Base-by-base conservation (phyloP, 768 basidiomycete genomes). In the Auricularia sp. region DNA sequence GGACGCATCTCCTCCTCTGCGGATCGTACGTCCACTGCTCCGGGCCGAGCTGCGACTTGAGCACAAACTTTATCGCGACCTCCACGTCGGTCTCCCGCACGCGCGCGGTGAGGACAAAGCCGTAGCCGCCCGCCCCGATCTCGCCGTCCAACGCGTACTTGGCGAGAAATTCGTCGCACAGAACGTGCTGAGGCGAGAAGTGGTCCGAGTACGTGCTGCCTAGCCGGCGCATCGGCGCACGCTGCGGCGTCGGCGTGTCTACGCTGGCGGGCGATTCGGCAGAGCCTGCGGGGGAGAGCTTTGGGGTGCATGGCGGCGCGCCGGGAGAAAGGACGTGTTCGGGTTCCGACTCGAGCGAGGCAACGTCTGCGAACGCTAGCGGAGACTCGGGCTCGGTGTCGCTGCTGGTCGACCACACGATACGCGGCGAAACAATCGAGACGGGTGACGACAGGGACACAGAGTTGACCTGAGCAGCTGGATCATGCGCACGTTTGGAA, bases 61-160 rank as follows among this genome's bases (percentile, higher is more conserved):
- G 84, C 71, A 98, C 93, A 74, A 98, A 97, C 76, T 98, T 98
- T 74, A 97, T 90, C 0, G 94, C 94, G 62, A 94, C 93, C 72
- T 93, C 90, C 64, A 78, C 74, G 0, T 80, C 79, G 58, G 82
- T 79, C 36, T 67, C 69, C 14, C 83, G 84, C 71, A 91, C 84
- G 42, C 79, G 76, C 10, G 92, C 93, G 2, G 89, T 88, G 83
- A 96, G 90, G 34, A 98, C 95, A 72, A 98, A 97, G 2, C 94
- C 94, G 72, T 94, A 98, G 18, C 94, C 94, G 54, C 95, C 95
- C 10, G 87, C 86, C 51, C 95, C 95, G 33, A 98, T 80, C 72
- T 91, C 87, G 68, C 89, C 90, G 43, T 81, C 83, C 29, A 90
- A 83, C 43, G 77, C 72, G 69, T 90, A 92, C 59, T 71, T 71